Base-by-base conservation (phyloP, 1,139 yeast species). In the Komagataea norvegica region DNA sequence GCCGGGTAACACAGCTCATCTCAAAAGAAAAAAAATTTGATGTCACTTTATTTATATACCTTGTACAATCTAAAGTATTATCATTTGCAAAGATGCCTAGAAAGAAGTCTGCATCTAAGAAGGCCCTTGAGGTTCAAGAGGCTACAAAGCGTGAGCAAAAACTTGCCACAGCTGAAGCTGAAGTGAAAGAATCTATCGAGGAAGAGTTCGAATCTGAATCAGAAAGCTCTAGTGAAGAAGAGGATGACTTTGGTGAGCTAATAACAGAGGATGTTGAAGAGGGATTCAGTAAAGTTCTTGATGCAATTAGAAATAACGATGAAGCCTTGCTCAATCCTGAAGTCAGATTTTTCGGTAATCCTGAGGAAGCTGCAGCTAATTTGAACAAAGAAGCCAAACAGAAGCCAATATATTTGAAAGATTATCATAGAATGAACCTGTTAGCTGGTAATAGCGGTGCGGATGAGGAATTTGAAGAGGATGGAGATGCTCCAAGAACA, bases 241-340 rank as follows among this genome's bases (percentile, higher is more conserved):
- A 93, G 61, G 99, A 93, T 56, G 96, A 89, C 45, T 82, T 61
- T 51, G 99, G 96, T 33, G 95, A 87, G 27, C 66, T 91, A 42
- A 70, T 86, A 38, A 91, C 97, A 0, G 88, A 78, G 34, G 88
- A 84, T 39, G 86, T 93, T 7, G 96, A 93, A 48, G 61, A 69
- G 14, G 94, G 94, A 9, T 81, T 93, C 49, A 68, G 74, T 40
- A 69, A 78, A 36, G 95, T 91, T 3, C 61, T 93, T 40, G 57
- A 65, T 18, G 81, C 95, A 0, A 74, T 93, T 45, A 77, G 74
- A 54, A 68, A 69, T 8, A 78, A 84, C 41, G 91, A 91, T 36
- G 70, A 73, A 48, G 56, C 66, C 25, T 64, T 91, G 35, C 69
- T 83, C 46, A 81, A 91, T 56, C 79, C 80, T 15, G 65, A 71